phyloP scores from a whole-genome alignment of 169 alveolate species.

The Pseudocohnilembus persalinus region DNA sequence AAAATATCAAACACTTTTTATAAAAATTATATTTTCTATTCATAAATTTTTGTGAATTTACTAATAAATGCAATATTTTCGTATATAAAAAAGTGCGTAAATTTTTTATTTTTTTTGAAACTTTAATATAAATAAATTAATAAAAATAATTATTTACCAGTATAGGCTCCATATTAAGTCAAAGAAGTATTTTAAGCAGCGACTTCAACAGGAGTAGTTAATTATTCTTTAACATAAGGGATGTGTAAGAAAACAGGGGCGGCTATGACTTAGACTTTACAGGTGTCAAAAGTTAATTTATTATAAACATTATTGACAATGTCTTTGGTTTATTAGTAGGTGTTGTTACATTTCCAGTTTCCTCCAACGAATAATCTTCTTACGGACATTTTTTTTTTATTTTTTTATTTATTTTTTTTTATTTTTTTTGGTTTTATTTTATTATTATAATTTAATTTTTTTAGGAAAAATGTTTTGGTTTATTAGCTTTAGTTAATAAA shows the following conservation, averaged over 20 bases:
- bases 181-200: conserved; percentile 94
- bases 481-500: too few species aligned
- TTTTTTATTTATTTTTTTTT: too few species aligned
- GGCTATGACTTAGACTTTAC: conserved; percentile 79
- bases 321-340: conserved; percentile 73
- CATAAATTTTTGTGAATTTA: too few species aligned
- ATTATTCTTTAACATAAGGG: conserved; percentile 69
- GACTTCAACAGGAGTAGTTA: conserved; percentile 72
- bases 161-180: conserved; percentile 96
- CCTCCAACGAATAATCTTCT: conserved; percentile 94
- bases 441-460: too few species aligned
- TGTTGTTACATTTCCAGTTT: conserved; percentile 96
- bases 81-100: too few species aligned
- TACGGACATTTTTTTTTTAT: conserved; percentile 10
- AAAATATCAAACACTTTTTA: too few species aligned
- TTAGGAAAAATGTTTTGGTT: too few species aligned
- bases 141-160: conserved; percentile 93
- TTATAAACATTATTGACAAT: conserved; percentile 65
- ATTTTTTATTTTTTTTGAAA: too few species aligned
- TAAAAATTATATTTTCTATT: too few species aligned
- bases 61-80: too few species aligned
- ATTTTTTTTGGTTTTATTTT: too few species aligned
- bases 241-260: conserved; percentile 91
- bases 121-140: too few species aligned
- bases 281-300: conserved; percentile 62